Evolutionary conservation across 768 basidiomycete genomes (phyloP), one percentile per base, ranked within the genome.

Genomic region (Tricholoma furcatifolium): DNA sequence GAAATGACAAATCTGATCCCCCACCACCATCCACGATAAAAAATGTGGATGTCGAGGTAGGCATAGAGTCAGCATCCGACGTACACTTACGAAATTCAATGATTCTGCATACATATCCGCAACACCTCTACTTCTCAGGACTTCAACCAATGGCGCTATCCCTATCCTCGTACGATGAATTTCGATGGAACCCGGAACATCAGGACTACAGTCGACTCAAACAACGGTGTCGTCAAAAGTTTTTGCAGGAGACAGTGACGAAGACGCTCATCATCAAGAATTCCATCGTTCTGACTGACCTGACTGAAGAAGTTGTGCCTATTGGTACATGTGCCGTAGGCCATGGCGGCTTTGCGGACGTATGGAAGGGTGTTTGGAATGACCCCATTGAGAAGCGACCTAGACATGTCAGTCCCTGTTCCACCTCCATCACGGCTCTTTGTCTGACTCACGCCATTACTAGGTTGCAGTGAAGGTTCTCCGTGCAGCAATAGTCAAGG

Each of bases 61-160:
- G 80, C 12, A 59, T 72, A 32, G 82, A 85, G 65, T 75, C 73
- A 0, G 73, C 74, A 0, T 69, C 71, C 1, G 83, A 85, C 64
- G 75, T 85, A n/a, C 79, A 83, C 58, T 68, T 84, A 24, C 78
- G 83, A 18, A 84, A 84, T 44, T 74, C 81, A 10, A 77, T 81
- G 64, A 70, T 84, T 41, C 74, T 85, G 12, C 80, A 80, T 58
- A 76, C 74, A 5, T 78, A 80, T 60, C 80, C 79, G 1, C 54
- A 65, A 6, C 69, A 66, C 40, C 67, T 84, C 17, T 78, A 79
- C 59, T 85, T 84, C 62, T 75, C 74, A 39, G 78, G 79, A 34
- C 75, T 84, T 53, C 70, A 71, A 30, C 75, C 81, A 8, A 67
- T 82, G 44, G 73, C 78, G 4, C 72, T 77, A 38, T 78, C 83